Conservation (phyloP, 2,329 filamentous ascomycete genomes). For the Xenoacremonium recifei region DNA sequence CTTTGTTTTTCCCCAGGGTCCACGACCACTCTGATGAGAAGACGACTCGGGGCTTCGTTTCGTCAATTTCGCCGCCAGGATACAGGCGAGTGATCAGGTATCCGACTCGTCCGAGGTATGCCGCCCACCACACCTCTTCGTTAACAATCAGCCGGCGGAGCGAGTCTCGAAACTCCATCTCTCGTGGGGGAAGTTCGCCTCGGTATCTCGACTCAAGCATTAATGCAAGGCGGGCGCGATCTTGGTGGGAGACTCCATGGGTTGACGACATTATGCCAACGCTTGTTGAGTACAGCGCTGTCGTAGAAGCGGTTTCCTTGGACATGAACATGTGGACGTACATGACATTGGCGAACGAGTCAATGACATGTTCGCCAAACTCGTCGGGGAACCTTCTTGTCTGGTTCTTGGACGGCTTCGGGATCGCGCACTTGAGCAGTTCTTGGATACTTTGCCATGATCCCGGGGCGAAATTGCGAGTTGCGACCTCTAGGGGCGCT, state of each 20-base stretch:
- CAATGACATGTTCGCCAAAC: conserved; percentile 46
- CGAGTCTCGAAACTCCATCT: conserved; percentile 51
- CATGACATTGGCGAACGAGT: conserved; percentile 58
- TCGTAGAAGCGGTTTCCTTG: conserved; percentile 54
- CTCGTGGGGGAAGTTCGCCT: conserved; percentile 58
- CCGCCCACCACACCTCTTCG: conserved; percentile 62
- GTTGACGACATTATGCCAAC: conserved; percentile 60
- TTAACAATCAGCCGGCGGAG: conserved; percentile 53
- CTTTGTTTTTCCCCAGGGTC: conserved; percentile 37
- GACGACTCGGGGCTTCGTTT: conserved; percentile 36
- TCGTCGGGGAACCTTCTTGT: conserved; percentile 33
- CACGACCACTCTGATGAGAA: conserved; percentile 41
- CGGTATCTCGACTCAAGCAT: conserved; percentile 64
- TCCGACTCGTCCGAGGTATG: conserved; percentile 61
- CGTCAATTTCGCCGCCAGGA: conserved; percentile 53
- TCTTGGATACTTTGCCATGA: conserved; percentile 45
- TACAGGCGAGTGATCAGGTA: conserved; percentile 57
- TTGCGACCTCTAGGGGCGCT: conserved; percentile 60
- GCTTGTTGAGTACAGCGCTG: conserved; percentile 62
- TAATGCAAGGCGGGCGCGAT: conserved; percentile 60
- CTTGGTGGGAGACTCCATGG: conserved; percentile 61
- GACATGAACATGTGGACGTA: conserved; percentile 50
- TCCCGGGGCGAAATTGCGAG: conserved; percentile 47
- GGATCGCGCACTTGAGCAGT: conserved; percentile 48
- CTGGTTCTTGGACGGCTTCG: conserved; percentile 28